Evolutionary conservation across 306 rosid species (phyloP).

Genomic region (Pterocarpus santalinus): DNA sequence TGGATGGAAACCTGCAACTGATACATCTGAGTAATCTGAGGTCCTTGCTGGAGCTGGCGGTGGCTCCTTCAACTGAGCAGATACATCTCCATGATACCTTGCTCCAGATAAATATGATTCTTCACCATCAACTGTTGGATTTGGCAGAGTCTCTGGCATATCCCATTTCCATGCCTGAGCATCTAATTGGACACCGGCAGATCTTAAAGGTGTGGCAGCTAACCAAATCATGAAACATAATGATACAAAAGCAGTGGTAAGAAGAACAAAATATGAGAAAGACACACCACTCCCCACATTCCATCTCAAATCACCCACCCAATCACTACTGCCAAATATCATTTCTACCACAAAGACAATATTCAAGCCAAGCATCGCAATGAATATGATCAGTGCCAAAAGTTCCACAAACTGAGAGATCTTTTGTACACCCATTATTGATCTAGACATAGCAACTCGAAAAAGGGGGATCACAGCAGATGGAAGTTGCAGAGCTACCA

Average conservation of each 20-base stretch:
- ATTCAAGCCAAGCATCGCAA: slow-evolving; percentile 89
- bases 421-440: slow-evolving; percentile 88
- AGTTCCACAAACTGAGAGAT: slow-evolving; percentile 79
- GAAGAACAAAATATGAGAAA: slow-evolving; percentile 62
- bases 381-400: slow-evolving; percentile 64
- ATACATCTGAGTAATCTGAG: slow-evolving; percentile 51
- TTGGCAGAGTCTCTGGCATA: slow-evolving; percentile 50
- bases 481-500: slow-evolving; percentile 88
- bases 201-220: slow-evolving; percentile 85
- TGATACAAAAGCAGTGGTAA: slow-evolving; percentile 63
- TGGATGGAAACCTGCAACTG: slow-evolving; percentile 50
- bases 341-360: slow-evolving; percentile 82
- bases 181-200: slow-evolving; percentile 65
- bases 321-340: slow-evolving; percentile 88
- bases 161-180: slow-evolving; percentile 67
- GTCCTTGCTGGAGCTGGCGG: slow-evolving; percentile 47
- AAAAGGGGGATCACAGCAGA: slow-evolving; percentile 93
- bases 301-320: slow-evolving; percentile 86
- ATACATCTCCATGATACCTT: slow-evolving; percentile 58
- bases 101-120: slow-evolving; percentile 53
- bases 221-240: slow-evolving; percentile 85
- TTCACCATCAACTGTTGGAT: slow-evolving; percentile 40
- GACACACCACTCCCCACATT: slow-evolving; percentile 68
- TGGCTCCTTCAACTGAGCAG: slow-evolving; percentile 52
- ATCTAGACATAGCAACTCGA: slow-evolving; percentile 81